Evolutionary conservation across 2,329 filamentous ascomycete species (phyloP).

Genomic region (Botrytis hyacinthi): DNA sequence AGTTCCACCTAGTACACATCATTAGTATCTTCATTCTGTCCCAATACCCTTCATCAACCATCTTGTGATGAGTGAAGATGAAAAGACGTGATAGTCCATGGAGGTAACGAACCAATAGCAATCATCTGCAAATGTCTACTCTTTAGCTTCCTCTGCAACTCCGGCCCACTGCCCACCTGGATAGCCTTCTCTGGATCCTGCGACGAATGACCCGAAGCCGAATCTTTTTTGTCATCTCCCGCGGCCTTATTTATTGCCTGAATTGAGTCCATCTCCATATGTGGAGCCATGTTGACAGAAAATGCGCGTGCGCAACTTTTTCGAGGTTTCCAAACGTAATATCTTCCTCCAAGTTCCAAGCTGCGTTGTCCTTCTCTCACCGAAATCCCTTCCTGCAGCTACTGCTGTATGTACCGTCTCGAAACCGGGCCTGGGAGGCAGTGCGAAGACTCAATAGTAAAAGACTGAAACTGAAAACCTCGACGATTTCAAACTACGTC

Average conservation of each 20-base stretch:
- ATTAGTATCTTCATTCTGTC: background rate
- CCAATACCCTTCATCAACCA: conserved; percentile 12
- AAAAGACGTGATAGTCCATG: conserved; percentile 24
- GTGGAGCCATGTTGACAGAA: conserved; percentile 7
- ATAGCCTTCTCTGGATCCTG: conserved; percentile 18
- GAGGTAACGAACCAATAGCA: conserved; percentile 46
- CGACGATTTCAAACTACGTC: conserved; percentile 19
- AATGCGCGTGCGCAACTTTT: conserved; percentile 6
- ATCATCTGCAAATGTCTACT: conserved; percentile 67
- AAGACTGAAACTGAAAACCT: conserved; percentile 11
- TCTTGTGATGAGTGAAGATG: background rate
- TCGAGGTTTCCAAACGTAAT: conserved; percentile 10
- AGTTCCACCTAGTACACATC: conserved; percentile 49
- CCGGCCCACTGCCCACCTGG: conserved; percentile 18
- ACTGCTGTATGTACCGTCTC: background rate
- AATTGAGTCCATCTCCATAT: conserved; percentile 5
- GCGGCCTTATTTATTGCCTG: conserved; percentile 2
- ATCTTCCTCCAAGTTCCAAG: conserved; percentile 9
- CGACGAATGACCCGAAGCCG: conserved; percentile 6
- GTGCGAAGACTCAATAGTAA: background rate
- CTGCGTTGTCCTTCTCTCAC: background rate
- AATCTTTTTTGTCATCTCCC: conserved; percentile 13
- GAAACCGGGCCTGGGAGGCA: background rate
- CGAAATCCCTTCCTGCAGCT: background rate
- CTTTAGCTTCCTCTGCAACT: conserved; percentile 44